Percentiles rank a stretch among this genome's conserved stretches.
phyloP scores from a whole-genome alignment of 176 grass and related monocot genomes.

The Aegilops tauschii region DNA sequence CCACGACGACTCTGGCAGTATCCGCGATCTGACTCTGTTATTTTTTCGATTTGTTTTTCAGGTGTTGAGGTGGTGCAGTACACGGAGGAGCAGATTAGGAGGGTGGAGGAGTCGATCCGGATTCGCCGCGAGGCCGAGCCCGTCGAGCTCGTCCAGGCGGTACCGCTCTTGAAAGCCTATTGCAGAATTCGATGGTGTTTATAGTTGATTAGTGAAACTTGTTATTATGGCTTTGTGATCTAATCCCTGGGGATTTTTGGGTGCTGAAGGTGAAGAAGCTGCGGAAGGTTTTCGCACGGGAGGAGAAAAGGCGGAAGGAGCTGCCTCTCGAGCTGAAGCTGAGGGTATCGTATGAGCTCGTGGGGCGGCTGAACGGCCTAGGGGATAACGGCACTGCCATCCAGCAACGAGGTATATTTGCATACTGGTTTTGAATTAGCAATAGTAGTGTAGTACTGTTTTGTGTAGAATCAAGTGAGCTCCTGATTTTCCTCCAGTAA shows the following conservation, averaged over 20 bases:
- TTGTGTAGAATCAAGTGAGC: background rate
- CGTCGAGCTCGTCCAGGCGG: constrained; percentile 71
- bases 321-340: constrained; percentile 61
- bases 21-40: background rate
- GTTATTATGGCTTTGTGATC: background rate
- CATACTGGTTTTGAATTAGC: background rate
- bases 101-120: constrained; percentile 79
- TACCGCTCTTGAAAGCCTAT: constrained; percentile 21
- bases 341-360: constrained; percentile 65
- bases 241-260: background rate
- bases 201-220: background rate
- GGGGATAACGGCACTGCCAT: constrained; percentile 36
- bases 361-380: constrained; percentile 42
- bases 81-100: constrained; percentile 69
- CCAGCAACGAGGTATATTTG: constrained; percentile 64
- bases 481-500: background rate
- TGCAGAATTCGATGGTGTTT: background rate
- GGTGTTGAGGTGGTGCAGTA: constrained; percentile 33
- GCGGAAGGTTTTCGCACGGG: constrained; percentile 39
- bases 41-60: constrained; percentile 2
- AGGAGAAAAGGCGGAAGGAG: constrained; percentile 57
- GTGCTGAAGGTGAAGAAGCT: constrained; percentile 62
- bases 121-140: constrained; percentile 62
- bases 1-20: background rate
- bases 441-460: background rate